Evolutionary conservation across 345 rosid genomes (phyloP), one percentile per base, ranked within the genome.

Genomic region (Aquilaria malaccensis): DNA sequence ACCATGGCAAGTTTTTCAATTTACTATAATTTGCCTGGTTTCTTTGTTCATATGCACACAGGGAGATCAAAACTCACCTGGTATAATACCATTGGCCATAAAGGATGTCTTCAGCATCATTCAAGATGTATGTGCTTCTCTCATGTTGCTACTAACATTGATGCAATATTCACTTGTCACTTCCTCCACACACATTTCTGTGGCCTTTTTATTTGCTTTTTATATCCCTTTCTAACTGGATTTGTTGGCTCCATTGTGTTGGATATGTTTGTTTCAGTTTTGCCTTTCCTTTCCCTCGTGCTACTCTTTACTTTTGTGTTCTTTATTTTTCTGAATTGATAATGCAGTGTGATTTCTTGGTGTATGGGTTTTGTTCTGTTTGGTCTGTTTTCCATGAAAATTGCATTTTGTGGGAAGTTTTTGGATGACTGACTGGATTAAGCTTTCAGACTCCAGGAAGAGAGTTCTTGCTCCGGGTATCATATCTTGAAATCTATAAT

Each of bases 21-120:
- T 37, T 9, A 4, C 43, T 37, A 37, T 37, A 3, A 37, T 37
- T 45, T 63, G 67, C 15, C 50, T 33, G 49, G 43, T 66, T 59
- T 66, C 58, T 43, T n/a, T 58, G 62, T 33, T 11, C 29, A 43
- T 70, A 22, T 74, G 62, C 73, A 51, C 83, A 54, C 83, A 95
- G 99, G 99, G 99, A 69, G 98, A 95, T 83, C 96, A 88, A 68
- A 80, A 71, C 64, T 83, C 90, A 70, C 99, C 99, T 61, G 99
- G 99, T 61, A 76, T 95, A 69, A 95, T 95, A 63, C 99, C 99
- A 2, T 79, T 95, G 71, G 99, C 99, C 41, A 95, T 95, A 74
- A 95, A 88, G 79, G 99, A 95, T 29, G 99, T 91, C 33, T 95
- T 95, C 81, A 83, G 98, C 88, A 88, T 80, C 45, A 95, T 95